phyloP scores from a whole-genome alignment of 495 filamentous ascomycete genomes.

The Penicillium herquei region DNA sequence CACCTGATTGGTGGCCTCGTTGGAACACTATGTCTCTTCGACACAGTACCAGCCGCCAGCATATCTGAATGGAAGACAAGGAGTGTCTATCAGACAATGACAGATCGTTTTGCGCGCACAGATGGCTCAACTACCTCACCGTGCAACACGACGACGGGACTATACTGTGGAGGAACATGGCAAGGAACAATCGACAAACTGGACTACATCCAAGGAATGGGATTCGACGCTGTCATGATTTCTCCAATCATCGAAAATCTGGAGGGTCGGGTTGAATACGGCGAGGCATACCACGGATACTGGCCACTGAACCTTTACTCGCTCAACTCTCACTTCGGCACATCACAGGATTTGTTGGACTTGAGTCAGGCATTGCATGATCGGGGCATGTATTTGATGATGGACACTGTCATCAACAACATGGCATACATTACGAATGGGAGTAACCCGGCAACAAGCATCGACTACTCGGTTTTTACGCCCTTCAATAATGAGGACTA shows the following conservation, averaged over 20 bases:
- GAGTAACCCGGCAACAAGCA: conserved; percentile 52
- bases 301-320: conserved; percentile 67
- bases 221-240: conserved; percentile 82
- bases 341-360: conserved; percentile 60
- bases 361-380: conserved; percentile 57
- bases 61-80: conserved; percentile 53
- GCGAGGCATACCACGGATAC: conserved; percentile 70
- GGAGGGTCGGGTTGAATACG: conserved; percentile 42
- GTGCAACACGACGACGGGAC: conserved; percentile 37
- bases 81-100: conserved; percentile 75
- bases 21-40: background rate
- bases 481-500: conserved; percentile 65
- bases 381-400: conserved; percentile 70
- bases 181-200: conserved; percentile 62
- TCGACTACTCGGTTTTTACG: conserved; percentile 60
- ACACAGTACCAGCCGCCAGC: conserved; percentile 16
- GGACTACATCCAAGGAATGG: conserved; percentile 67
- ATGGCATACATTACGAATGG: conserved; percentile 52
- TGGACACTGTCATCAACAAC: conserved; percentile 78
- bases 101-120: conserved; percentile 71
- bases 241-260: conserved; percentile 71
- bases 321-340: conserved; percentile 67
- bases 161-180: conserved; percentile 79
- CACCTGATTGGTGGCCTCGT: background rate
- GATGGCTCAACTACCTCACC: conserved; percentile 56